phyloP scores from a whole-genome alignment of 2,329 filamentous ascomycete species.

The Verticillium zaregamsianum region DNA sequence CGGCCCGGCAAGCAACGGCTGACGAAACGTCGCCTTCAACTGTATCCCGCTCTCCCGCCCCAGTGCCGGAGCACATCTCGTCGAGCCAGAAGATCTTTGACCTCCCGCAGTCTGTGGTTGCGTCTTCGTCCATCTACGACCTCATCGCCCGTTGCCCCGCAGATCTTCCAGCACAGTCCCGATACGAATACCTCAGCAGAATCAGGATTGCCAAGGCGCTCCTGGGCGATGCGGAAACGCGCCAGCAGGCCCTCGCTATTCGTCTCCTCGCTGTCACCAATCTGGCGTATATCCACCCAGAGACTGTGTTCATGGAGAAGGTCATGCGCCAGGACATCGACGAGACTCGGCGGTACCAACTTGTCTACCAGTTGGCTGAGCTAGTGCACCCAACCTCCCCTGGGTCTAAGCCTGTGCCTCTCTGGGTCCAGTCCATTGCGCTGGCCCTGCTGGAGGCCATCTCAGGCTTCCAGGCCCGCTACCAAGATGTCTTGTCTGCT shows the following conservation, averaged over 20 bases:
- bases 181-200: slow-evolving; percentile 82
- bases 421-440: slow-evolving; percentile 76
- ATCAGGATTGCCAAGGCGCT: slow-evolving; percentile 82
- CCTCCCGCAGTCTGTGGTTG: slow-evolving; percentile 53
- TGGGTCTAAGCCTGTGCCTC: slow-evolving; percentile 62
- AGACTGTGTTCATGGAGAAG: slow-evolving; percentile 79
- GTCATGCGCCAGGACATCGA: slow-evolving; percentile 84
- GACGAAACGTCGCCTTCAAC: slow-evolving; percentile 46
- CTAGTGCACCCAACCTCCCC: slow-evolving; percentile 79
- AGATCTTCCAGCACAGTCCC: slow-evolving; percentile 66
- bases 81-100: slow-evolving; percentile 58
- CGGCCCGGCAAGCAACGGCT: slow-evolving; percentile 21
- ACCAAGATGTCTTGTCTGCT: slow-evolving; percentile 81
- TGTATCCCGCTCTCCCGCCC: slow-evolving; percentile 36
- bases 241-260: slow-evolving; percentile 73
- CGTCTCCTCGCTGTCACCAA: slow-evolving; percentile 87
- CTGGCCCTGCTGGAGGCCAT: slow-evolving; percentile 82
- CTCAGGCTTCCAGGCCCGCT: slow-evolving; percentile 70
- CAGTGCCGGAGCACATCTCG: slow-evolving; percentile 25
- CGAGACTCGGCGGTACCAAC: slow-evolving; percentile 81
- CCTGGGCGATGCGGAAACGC: slow-evolving; percentile 56
- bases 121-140: slow-evolving; percentile 49
- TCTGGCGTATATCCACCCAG: slow-evolving; percentile 81
- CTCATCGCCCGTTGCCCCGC: slow-evolving; percentile 51
- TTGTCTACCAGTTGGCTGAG: slow-evolving; percentile 89